Base-by-base conservation (phyloP, 208 protist species). In the Crithidia thermophila region DNA sequence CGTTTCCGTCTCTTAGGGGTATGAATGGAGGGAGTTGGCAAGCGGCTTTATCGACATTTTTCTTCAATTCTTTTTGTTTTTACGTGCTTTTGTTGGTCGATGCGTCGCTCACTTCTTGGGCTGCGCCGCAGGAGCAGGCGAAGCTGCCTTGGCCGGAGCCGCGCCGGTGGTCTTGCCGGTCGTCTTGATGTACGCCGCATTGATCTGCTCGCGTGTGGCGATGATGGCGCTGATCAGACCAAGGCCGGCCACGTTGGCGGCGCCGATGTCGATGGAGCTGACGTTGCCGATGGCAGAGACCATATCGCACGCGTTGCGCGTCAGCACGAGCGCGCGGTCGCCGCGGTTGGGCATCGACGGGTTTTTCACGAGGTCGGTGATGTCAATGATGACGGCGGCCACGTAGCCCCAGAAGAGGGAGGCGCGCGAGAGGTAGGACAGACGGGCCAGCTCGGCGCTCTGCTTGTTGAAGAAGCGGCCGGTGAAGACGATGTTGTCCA, bases 401-500 rank as follows among this genome's bases (percentile, higher is more conserved):
- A 90, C 72, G 74, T 87, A 94, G 21, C 77, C 79, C 51, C 57
- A 90, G 71, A 94, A 94, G 21, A 96, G 73, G 4, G 72, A 77
- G 2, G 75, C 76, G 43, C 84, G 77, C 8, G 85, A 86, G 4
- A 81, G 18, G 40, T 75, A 45, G 3, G 69, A 57, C 46, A 91
- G 59, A 37, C 81, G 65, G 23, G 53, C 43, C 8, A 83, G 52
- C 21, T 76, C 30, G 9, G 53, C 20, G 27, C 65, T 68, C 45
- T 71, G 30, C n/a, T 62, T 62, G 30, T 65, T 34, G 57, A 77
- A 71, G 72, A 89, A 88, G 16, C 69, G 61, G 27, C 84, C 85
- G 37, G 85, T 10, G 53, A 82, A 96, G 0, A 86, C 82, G 61
- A 91, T 72, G 75, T 96, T 96, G 67, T 96, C 88, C 21, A 85